Evolutionary conservation across 2,329 filamentous ascomycete species (phyloP).

Genomic region (Aureobasidium melanogenum): DNA sequence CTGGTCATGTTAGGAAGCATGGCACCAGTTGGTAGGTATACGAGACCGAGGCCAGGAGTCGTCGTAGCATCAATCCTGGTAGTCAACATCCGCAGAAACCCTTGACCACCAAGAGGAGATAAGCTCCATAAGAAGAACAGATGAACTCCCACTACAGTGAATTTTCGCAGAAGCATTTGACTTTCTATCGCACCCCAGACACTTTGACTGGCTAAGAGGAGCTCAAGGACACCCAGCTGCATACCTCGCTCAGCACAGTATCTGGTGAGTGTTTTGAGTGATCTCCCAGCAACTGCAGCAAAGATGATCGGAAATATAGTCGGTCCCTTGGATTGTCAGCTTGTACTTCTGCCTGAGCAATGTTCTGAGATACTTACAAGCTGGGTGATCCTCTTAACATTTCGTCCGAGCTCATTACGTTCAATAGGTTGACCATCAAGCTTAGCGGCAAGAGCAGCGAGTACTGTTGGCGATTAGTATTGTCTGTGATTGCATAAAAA

Average conservation of each 20-base stretch:
- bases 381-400: slow-evolving; percentile 22
- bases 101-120: slow-evolving; percentile 30
- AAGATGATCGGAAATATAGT: slow-evolving; percentile 30
- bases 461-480: slow-evolving; percentile 16
- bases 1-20: neutral
- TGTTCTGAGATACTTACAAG: slow-evolving; percentile 16
- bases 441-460: slow-evolving; percentile 19
- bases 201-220: slow-evolving; percentile 29
- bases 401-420: slow-evolving; percentile 20
- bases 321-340: slow-evolving; percentile 18
- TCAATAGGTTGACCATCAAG: slow-evolving; percentile 23
- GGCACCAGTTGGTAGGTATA: slow-evolving; percentile 18
- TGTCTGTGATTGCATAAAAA: too few relatives aligned
- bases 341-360: too few relatives aligned
- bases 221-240: slow-evolving; percentile 25
- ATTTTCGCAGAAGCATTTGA: slow-evolving; percentile 23
- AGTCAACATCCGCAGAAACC: slow-evolving; percentile 18
- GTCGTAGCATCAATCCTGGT: too few relatives aligned
- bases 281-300: slow-evolving; percentile 26
- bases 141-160: slow-evolving; percentile 25
- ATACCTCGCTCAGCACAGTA: slow-evolving; percentile 26
- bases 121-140: slow-evolving; percentile 28
- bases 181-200: slow-evolving; percentile 30
- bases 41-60: too few relatives aligned
- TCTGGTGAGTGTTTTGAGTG: slow-evolving; percentile 29